Percentiles rank a stretch among this genome's conserved stretches.
Conservation (phyloP, 1,284 basidiomycete genomes). For the Puccinia horiana region DNA sequence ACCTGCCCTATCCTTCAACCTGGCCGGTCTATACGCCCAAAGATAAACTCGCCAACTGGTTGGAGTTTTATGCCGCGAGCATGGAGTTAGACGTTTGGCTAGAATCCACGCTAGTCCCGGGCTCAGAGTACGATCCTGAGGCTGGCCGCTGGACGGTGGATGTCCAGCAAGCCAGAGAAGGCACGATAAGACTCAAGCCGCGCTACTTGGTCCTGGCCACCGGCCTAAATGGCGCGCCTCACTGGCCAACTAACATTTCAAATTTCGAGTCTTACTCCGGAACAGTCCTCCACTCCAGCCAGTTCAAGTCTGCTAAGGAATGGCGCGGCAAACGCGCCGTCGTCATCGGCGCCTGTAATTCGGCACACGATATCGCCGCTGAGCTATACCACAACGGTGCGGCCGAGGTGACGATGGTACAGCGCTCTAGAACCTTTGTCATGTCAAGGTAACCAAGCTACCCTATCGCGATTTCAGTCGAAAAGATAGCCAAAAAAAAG, state of each 20-base stretch:
- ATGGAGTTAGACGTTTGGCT: conserved; percentile 71
- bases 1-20: conserved; percentile 39
- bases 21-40: conserved; percentile 57
- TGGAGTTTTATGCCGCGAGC: conserved; percentile 68
- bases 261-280: conserved; percentile 65
- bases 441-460: conserved; percentile 62
- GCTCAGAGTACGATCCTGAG: conserved; percentile 62
- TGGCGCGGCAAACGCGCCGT: conserved; percentile 67
- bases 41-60: conserved; percentile 68
- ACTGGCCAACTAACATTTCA: conserved; percentile 61
- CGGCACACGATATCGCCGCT: conserved; percentile 62
- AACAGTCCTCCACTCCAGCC: conserved; percentile 65
- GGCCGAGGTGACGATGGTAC: conserved; percentile 67
- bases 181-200: conserved; percentile 62
- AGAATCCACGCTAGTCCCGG: conserved; percentile 62
- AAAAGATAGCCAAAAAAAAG: too few species aligned
- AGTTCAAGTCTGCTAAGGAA: conserved; percentile 63
- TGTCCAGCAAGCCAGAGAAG: conserved; percentile 54
- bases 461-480: background rate
- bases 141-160: conserved; percentile 66
- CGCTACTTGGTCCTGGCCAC: conserved; percentile 65
- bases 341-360: conserved; percentile 68
- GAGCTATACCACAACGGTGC: conserved; percentile 62
- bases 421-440: conserved; percentile 68
- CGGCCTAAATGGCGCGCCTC: conserved; percentile 65